Evolutionary conservation across 2,329 filamentous ascomycete genomes (phyloP), one percentile per base, ranked within the genome.

Genomic region (Aspergillus spinulosporus): DNA sequence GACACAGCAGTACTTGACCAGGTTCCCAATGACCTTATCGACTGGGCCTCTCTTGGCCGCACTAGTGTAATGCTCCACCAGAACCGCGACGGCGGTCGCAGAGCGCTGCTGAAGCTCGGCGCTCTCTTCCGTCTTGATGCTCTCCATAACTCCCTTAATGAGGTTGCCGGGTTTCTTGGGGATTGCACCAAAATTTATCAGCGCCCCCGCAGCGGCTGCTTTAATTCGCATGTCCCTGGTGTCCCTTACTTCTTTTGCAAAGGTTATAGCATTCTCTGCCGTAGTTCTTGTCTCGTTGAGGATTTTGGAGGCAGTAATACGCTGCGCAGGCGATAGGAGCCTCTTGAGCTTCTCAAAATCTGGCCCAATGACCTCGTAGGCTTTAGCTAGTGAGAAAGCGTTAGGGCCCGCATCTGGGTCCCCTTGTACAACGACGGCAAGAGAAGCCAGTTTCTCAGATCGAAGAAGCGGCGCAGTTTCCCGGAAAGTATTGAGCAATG

Each of bases 131-230:
- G 86, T 87, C 75, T 97, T 99, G 68, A 99, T 84, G 67, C 93
- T 97, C 72, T 99, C 94, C 94, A 99, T 99, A 74, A 99, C 89
- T 2, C 87, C 90, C 75, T 96, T 97, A 76, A 99, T 99, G 9
- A 96, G 85, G 14, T 88, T 84, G 59, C 90, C 92, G 7, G 93
- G 92, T 71, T 96, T 97, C 83, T 96, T 97, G 0, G 95, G 93
- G 7, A 97, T 82, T 31, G 89, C 82, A 56, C 87, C 85, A 76
- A 97, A 87, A n/a, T 92, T 88, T 48, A 99, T 89, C 55, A 97
- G 77, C 8, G 92, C 92, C 61, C 90, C 91, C 8, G 93, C 91
- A 15, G 92, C 90, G 5, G 90, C 89, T 12, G 94, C 90, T 70
- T 87, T 88, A 71, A 99, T 88, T 37, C 94, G 88, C 50, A 92